A percentile compares a stretch with the other conserved stretches of the same genome.
Evolutionary conservation across 805 yeast genomes (phyloP).

Genomic region (Wickerhamiella alocasiicola): DNA sequence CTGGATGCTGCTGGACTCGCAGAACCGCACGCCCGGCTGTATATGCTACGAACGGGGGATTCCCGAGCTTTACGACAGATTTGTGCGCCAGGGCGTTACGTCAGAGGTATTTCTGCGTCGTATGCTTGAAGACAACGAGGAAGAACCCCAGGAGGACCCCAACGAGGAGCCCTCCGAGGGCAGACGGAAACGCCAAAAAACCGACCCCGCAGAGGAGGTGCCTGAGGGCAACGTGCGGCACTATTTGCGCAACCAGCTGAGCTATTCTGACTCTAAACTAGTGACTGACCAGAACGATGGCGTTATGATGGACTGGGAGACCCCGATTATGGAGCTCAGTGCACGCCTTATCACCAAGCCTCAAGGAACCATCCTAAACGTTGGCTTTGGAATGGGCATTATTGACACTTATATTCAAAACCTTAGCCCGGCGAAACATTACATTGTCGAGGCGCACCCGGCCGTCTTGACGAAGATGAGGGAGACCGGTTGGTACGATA

Average conservation of each 20-base stretch:
- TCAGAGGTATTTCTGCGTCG: constrained; percentile 74
- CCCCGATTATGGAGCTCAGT: constrained; percentile 65
- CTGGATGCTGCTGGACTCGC: constrained; percentile 68
- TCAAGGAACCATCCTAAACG: constrained; percentile 46
- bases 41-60: constrained; percentile 42
- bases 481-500: constrained; percentile 72
- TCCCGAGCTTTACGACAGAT: constrained; percentile 35
- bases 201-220: constrained; percentile 3
- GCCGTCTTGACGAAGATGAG: constrained; percentile 62
- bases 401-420: constrained; percentile 68
- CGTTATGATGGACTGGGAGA: constrained; percentile 98
- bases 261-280: constrained; percentile 54
- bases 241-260: constrained; percentile 52
- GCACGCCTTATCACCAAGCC: constrained; percentile 57
- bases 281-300: constrained; percentile 74
- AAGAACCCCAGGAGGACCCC: constrained; percentile 16
- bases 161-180: constrained; percentile 13
- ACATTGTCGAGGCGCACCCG: constrained; percentile 91
- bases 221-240: constrained; percentile 38
- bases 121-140: constrained; percentile 29
- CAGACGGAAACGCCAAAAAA: constrained; percentile 10
- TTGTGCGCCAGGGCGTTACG: constrained; percentile 78
- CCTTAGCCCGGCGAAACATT: constrained; percentile 52
- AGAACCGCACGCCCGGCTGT: constrained; percentile 77
- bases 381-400: constrained; percentile 96